phyloP scores from a whole-genome alignment of 2,329 filamentous ascomycete species.

The Neophaeococcomyces mojaviensis region DNA sequence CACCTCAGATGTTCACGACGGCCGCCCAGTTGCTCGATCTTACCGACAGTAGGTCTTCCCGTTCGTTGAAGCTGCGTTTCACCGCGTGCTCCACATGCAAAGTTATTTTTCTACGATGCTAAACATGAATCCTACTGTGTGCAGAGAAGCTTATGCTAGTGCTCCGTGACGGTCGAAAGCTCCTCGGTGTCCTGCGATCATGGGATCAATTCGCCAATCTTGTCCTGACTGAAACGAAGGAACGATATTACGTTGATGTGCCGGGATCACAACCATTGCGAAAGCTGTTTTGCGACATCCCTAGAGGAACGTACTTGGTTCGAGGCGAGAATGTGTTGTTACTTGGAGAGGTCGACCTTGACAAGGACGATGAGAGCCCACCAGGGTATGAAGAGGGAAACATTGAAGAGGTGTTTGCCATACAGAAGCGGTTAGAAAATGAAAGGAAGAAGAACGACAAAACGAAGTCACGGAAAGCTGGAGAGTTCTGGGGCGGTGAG shows the following conservation, averaged over 20 bases:
- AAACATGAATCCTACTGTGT: constrained; percentile 11
- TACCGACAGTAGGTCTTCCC: constrained; percentile 73
- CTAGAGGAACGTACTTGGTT: constrained; percentile 81
- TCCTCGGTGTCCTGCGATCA: constrained; percentile 83
- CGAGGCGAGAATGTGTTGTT: constrained; percentile 95
- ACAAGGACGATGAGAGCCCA: constrained; percentile 85
- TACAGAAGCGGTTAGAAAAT: constrained; percentile 65
- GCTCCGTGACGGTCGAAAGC: constrained; percentile 85
- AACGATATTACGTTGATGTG: constrained; percentile 63
- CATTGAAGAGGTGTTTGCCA: constrained; percentile 59
- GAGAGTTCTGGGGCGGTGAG: constrained; percentile 70
- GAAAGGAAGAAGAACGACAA: constrained; percentile 68
- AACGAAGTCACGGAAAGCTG: constrained; percentile 61
- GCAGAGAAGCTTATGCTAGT: constrained; percentile 91
- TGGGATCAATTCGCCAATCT: constrained; percentile 99
- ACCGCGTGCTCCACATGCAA: background rate
- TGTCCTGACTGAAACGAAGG: constrained; percentile 84
- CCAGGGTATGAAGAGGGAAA: constrained; percentile 60
- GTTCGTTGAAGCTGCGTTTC: background rate
- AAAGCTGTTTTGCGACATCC: constrained; percentile 72
- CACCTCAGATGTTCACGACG: constrained; percentile 95
- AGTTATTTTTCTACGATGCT: constrained; percentile 6
- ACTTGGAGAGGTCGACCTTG: constrained; percentile 91
- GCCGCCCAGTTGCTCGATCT: constrained; percentile 91
- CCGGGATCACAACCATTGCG: constrained; percentile 29